phyloP scores from a whole-genome alignment of 73 alveolate species.

The Paramecium caudatum region DNA sequence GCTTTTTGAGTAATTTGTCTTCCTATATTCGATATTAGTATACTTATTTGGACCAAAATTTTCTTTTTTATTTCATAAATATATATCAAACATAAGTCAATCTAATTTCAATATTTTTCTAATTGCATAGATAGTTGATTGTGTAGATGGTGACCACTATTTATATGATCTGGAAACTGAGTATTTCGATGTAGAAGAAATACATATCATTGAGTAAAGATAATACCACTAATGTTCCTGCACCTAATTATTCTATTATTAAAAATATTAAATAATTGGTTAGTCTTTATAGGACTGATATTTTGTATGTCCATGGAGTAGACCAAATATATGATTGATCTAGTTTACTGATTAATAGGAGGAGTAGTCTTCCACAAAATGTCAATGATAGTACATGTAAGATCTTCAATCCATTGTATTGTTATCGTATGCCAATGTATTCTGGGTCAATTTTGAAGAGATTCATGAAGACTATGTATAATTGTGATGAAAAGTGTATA shows the following conservation, averaged over 20 bases:
- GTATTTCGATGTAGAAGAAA: constrained; percentile 19
- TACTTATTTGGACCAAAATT: not conserved
- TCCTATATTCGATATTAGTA: not conserved
- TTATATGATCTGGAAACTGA: not conserved
- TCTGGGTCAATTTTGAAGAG: constrained; percentile 58
- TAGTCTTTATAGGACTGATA: not conserved
- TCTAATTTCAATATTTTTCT: constrained; percentile 47
- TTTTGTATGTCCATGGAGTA: constrained; percentile 50
- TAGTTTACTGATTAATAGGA: constrained; percentile 39
- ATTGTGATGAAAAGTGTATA: not conserved
- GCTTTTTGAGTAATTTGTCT: not conserved
- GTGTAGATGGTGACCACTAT: not conserved
- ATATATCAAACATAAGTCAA: constrained; percentile 39
- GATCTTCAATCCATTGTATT: not conserved
- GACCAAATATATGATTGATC: constrained; percentile 45
- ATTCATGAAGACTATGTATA: constrained; percentile 55
- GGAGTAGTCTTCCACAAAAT: constrained; percentile 51
- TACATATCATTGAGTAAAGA: not conserved
- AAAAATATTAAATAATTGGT: constrained; percentile 8
- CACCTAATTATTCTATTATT: not conserved
- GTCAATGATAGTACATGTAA: constrained; percentile 39
- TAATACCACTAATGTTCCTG: not conserved
- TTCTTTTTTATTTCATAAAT: not conserved
- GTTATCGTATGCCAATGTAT: constrained; percentile 60
- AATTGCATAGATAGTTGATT: not conserved